Conservation (phyloP, 2,329 filamentous ascomycete genomes). For the Daldinia eschscholtzii region DNA sequence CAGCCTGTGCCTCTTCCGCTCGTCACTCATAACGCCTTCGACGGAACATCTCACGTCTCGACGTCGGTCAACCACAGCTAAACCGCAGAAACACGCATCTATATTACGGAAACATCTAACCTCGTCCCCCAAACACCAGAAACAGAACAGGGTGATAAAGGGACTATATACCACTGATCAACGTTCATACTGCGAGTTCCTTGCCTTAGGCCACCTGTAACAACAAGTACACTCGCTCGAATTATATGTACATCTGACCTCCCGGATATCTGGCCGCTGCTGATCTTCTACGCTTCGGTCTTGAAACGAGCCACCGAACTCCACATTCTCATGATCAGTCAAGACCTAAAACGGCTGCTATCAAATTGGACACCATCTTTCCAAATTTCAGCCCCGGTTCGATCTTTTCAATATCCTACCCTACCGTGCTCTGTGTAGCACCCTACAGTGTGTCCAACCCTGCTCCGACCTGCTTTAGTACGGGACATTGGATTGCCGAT, state of each 20-base stretch:
- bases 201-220: conserved; percentile 33
- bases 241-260: conserved; percentile 48
- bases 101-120: conserved; percentile 12
- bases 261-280: conserved; percentile 52
- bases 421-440: conserved; percentile 44
- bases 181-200: conserved; percentile 39
- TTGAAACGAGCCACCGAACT: conserved; percentile 55
- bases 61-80: conserved; percentile 20
- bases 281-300: conserved; percentile 55
- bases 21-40: conserved; percentile 25
- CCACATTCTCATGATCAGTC: conserved; percentile 53
- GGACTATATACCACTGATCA: conserved; percentile 36
- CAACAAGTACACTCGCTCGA: conserved; percentile 34
- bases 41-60: conserved; percentile 36
- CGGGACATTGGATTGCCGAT: conserved; percentile 68
- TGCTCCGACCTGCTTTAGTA: conserved; percentile 61
- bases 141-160: conserved; percentile 13
- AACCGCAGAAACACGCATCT: conserved; percentile 8
- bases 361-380: conserved; percentile 55
- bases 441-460: conserved; percentile 55
- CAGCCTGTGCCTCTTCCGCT: conserved; percentile 31
- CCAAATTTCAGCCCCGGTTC: conserved; percentile 50
- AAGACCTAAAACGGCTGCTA: conserved; percentile 53
- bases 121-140: conserved; percentile 9
- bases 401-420: conserved; percentile 50